A percentile compares a stretch with the other conserved stretches of the same genome.
phyloP scores from a whole-genome alignment of 176 grass and related monocot species.

The Oryza australiensis region DNA sequence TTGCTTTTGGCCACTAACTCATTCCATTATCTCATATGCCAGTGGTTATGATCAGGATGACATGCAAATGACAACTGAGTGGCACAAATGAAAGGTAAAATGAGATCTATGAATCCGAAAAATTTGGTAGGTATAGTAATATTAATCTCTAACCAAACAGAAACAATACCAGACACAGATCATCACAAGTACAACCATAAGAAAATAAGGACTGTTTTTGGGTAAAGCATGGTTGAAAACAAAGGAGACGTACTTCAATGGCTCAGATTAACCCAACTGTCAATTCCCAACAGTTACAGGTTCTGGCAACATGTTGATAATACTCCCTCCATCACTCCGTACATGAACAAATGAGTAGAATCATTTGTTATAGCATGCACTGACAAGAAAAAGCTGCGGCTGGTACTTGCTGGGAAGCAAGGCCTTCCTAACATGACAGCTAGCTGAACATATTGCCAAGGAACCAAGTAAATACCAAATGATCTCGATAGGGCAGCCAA shows the following conservation, averaged over 20 bases:
- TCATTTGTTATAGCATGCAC: not conserved
- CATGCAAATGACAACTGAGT: too few relatives aligned
- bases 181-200: not conserved
- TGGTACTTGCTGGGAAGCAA: constrained; percentile 4
- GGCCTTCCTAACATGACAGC: not conserved
- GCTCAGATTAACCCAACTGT: constrained; percentile 10
- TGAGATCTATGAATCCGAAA: too few relatives aligned
- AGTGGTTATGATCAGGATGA: too few relatives aligned
- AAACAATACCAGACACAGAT: not conserved
- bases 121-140: too few relatives aligned
- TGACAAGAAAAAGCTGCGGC: not conserved
- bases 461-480: not conserved
- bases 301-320: not conserved
- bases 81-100: too few relatives aligned
- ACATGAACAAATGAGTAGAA: not conserved
- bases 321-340: not conserved
- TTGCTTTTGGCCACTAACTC: too few relatives aligned
- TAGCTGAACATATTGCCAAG: not conserved
- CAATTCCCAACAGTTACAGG: not conserved
- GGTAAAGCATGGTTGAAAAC: not conserved
- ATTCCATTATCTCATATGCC: too few relatives aligned
- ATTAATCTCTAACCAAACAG: not conserved
- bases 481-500: not conserved
- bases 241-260: not conserved
- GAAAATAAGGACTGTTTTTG: not conserved